Base-by-base conservation (phyloP, 257 asterid species). In the Oldenlandia corymbosa region DNA sequence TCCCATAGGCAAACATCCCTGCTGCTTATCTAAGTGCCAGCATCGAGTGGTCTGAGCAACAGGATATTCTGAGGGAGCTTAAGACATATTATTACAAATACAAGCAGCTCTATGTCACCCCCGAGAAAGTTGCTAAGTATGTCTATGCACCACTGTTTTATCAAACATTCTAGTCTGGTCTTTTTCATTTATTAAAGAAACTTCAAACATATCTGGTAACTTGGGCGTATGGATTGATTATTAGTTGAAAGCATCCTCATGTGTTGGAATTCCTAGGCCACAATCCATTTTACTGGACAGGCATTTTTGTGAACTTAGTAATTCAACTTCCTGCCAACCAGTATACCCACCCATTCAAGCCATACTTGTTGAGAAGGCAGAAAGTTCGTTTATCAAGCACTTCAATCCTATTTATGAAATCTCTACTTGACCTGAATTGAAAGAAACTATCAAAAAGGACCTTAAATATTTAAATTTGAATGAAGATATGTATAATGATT, bases 11-110 rank as follows among this genome's bases (percentile, higher is more conserved):
- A 64, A 92, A 89, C 75, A 85, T 89, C 76, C 87, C 88, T 66
- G 96, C 97, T 69, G 80, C 99, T 60, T 89, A 87, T 83, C 85
- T 92, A 53, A 93, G 97, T 80, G 95, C 99, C 76, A 93, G 39
- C 78, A 78, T 93, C 96, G 99, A 90, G 69, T 90, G 99, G 99
- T 47, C 82, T 31, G 95, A 93, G 81, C 99, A 93, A 70, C 99
- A 89, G 82, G 99, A 89, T 76, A 93, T 93, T 76, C 67, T 93
- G 63, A 85, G 97, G 71, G 99, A 93, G 80, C 87, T 93, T 56
- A 83, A 36, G 74, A 81, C 96, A 67, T 88, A 81, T 47, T 56
- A 72, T 73, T 84, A 90, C 81, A 85, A 72, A 73, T 87, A 90
- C 91, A 85, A 85, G 79, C 83, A 89, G 71, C 77, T 93, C 57